phyloP scores from a whole-genome alignment of 257 asterid species.

The Fraxinus anomala region DNA sequence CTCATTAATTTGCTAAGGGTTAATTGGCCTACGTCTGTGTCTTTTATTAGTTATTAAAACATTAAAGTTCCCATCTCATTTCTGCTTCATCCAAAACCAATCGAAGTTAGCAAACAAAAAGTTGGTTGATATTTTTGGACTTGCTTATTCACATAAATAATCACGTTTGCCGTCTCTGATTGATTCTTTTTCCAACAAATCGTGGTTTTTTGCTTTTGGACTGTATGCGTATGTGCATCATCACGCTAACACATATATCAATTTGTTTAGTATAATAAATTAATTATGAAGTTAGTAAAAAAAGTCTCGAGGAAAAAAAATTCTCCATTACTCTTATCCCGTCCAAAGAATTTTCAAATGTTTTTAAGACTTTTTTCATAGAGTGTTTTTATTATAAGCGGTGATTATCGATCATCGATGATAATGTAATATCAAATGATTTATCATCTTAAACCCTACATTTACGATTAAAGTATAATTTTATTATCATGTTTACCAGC shows the following conservation, averaged over 20 bases:
- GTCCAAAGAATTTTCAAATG: background rate
- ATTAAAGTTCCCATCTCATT: conserved; percentile 29
- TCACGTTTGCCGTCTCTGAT: conserved; percentile 44
- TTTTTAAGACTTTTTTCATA: no score
- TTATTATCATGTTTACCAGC: background rate
- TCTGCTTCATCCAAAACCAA: conserved; percentile 32
- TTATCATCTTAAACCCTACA: no score
- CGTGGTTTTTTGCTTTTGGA: conserved; percentile 2
- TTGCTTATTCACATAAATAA: conserved; percentile 33
- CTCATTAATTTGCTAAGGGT: conserved; percentile 6
- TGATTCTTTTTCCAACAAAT: conserved; percentile 28
- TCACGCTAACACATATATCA: no score
- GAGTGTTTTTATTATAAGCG: no score
- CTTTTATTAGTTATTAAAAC: conserved; percentile 14
- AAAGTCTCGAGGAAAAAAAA: no score
- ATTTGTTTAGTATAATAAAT: no score
- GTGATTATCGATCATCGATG: no score
- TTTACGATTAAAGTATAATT: no score
- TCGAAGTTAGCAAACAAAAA: conserved; percentile 25
- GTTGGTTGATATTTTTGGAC: conserved; percentile 27
- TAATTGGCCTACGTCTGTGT: conserved; percentile 18
- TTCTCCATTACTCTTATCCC: no score
- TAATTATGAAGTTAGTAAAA: no score
- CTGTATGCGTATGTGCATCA: background rate
- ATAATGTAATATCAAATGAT: no score